These are phyloP conservation scores for Hypoxylon sp. DNA, from an alignment of 2,329 filamentous ascomycete species.

Conservation along the genomic window DNA sequence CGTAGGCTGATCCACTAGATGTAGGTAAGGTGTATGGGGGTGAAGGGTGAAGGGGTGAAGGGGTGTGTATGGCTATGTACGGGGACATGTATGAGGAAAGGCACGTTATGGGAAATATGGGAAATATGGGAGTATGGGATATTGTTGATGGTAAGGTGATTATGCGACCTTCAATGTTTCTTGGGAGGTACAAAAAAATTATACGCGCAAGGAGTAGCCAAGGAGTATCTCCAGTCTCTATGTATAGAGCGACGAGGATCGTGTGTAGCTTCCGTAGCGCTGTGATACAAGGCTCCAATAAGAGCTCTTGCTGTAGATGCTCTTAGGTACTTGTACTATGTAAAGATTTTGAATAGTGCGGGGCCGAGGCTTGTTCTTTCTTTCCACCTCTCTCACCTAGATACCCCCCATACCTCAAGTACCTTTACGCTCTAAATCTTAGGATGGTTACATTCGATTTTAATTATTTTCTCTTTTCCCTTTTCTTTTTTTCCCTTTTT, in stretches of 20 bases:
- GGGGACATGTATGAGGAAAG: constrained; percentile 5
- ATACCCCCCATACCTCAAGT: constrained; percentile 19
- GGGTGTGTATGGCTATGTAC: constrained; percentile 9
- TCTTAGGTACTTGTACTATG: constrained; percentile 39
- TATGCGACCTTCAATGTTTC: constrained; percentile 16
- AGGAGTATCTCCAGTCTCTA: constrained; percentile 1
- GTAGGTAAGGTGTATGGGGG: constrained; percentile 31
- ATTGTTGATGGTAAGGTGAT: constrained; percentile 19
- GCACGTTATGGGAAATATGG: not conserved
- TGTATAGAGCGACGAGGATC: constrained; percentile 39
- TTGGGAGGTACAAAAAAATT: constrained; percentile 11
- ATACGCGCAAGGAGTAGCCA: not conserved
- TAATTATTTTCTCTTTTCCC: constrained; percentile 6
- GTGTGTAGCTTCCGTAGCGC: constrained; percentile 41
- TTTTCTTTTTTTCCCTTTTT: constrained; percentile 9
- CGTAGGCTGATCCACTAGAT: constrained; percentile 42
- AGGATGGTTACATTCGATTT: constrained; percentile 16
- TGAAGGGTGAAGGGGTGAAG: constrained; percentile 11
- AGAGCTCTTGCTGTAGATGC: constrained; percentile 25
- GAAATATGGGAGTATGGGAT: not conserved
- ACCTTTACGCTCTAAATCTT: constrained; percentile 18
- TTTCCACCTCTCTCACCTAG: constrained; percentile 35
- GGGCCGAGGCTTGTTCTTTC: constrained; percentile 27
- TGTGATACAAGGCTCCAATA: constrained; percentile 41
- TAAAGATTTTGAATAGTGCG: constrained; percentile 43